Evolutionary conservation across 805 yeast genomes (phyloP).

Genomic region (Maudiozyma bulderi): DNA sequence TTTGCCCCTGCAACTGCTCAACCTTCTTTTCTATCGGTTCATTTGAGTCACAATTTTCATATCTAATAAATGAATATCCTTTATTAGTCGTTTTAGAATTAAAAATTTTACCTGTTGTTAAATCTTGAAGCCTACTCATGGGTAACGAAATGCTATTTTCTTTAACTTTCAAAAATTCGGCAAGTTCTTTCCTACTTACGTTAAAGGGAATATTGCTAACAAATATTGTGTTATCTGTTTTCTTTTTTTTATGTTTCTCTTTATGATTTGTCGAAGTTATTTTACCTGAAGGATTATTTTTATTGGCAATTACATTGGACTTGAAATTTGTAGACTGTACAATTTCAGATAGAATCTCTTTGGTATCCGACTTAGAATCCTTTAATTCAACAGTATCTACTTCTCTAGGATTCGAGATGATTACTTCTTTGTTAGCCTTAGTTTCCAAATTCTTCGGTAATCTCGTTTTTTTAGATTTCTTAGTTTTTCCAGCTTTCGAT

Average conservation of each 20-base stretch:
- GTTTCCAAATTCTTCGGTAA: too few species aligned
- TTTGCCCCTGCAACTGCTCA: conserved; percentile 52
- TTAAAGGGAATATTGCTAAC: conserved; percentile 56
- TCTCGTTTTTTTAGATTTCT: too few species aligned
- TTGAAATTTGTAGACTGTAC: too few species aligned
- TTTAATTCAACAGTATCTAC: too few species aligned
- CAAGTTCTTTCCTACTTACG: conserved; percentile 44
- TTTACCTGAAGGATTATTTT: conserved; percentile 2
- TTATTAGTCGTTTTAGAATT: conserved; percentile 31
- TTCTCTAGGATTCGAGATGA: too few species aligned
- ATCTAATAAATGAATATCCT: conserved; percentile 54
- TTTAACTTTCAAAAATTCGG: conserved; percentile 39
- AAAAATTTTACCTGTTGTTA: conserved; percentile 28
- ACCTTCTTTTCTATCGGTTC: conserved; percentile 38
- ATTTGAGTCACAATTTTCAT: conserved; percentile 25
- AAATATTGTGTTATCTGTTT: conserved; percentile 42
- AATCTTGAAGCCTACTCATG: conserved; percentile 28
- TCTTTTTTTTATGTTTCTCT: conserved; percentile 27
- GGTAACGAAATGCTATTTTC: conserved; percentile 44
- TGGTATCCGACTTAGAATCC: too few species aligned
- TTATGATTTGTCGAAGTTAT: conserved; percentile 17
- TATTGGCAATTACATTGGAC: too few species aligned
- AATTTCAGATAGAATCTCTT: too few species aligned
- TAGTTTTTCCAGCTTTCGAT: too few species aligned
- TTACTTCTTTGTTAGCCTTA: too few species aligned